A percentile compares a stretch with the other conserved stretches of the same genome.
Conservation (phyloP, 1,284 basidiomycete genomes). For the Boletus holoroseus region DNA sequence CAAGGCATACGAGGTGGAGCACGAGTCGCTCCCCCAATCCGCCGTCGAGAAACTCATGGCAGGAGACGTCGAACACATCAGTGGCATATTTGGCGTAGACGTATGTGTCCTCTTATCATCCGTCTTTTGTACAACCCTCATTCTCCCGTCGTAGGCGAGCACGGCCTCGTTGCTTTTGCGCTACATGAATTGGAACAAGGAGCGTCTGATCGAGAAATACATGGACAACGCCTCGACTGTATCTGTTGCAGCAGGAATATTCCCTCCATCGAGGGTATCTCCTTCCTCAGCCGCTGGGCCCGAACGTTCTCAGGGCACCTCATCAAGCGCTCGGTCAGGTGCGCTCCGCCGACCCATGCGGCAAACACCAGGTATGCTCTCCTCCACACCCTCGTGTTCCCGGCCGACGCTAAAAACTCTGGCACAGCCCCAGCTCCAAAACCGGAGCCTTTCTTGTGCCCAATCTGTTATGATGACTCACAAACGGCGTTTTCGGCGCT, state of each 20-base stretch:
- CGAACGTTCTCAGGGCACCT: conserved; percentile 32
- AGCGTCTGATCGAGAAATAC: conserved; percentile 91
- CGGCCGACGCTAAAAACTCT: conserved; percentile 1
- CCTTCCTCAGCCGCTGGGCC: conserved; percentile 33
- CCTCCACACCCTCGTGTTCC: background rate
- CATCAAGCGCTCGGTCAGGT: conserved; percentile 23
- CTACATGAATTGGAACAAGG: conserved; percentile 92
- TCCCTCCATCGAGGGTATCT: conserved; percentile 36
- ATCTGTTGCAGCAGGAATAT: conserved; percentile 65
- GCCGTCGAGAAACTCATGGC: conserved; percentile 75
- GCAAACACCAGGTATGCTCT: conserved; percentile 29
- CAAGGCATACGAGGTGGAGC: conserved; percentile 75
- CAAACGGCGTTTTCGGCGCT: conserved; percentile 60
- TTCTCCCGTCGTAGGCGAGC: conserved; percentile 31
- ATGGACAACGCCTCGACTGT: conserved; percentile 81
- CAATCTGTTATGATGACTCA: conserved; percentile 85
- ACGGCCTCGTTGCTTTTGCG: conserved; percentile 79
- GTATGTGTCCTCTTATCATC: conserved; percentile 45
- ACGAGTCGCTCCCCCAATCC: conserved; percentile 65
- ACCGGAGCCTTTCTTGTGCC: conserved; percentile 67
- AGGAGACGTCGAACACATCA: conserved; percentile 76
- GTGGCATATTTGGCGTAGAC: conserved; percentile 79
- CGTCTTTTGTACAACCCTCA: background rate
- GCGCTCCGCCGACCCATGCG: conserved; percentile 40
- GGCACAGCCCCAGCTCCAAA: conserved; percentile 27